These are phyloP conservation scores for Magnusiomyces ingens DNA, from an alignment of 1,139 yeast species.

Conservation along the genomic window DNA sequence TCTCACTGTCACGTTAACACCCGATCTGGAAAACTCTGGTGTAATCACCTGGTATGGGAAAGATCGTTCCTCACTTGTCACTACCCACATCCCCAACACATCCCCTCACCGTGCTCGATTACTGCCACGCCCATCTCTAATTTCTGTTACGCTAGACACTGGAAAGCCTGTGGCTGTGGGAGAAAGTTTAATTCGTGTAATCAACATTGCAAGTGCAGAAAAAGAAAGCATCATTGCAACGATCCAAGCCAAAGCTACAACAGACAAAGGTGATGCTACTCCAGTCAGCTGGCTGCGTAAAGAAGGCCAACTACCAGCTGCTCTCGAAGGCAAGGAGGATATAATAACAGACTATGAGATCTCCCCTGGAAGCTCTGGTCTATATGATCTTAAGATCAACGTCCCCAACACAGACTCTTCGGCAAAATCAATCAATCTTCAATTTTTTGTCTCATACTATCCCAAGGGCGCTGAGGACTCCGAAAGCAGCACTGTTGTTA, in stretches of 20 bases:
- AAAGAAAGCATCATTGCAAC: conserved; percentile 23
- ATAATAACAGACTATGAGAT: conserved; percentile 6
- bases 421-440: conserved; percentile 11
- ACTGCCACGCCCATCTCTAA: conserved; percentile 28
- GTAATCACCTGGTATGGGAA: conserved; percentile 12
- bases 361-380: background rate
- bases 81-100: background rate
- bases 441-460: conserved; percentile 25
- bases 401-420: conserved; percentile 22
- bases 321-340: background rate
- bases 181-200: conserved; percentile 22
- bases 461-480: conserved; percentile 9
- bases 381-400: conserved; percentile 10
- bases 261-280: conserved; percentile 14
- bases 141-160: conserved; percentile 19
- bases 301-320: conserved; percentile 13
- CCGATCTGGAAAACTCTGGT: conserved; percentile 10
- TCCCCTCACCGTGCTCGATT: conserved; percentile 16
- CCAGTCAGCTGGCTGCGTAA: conserved; percentile 14
- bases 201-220: conserved; percentile 27
- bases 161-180: conserved; percentile 27
- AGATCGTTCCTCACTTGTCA: conserved; percentile 4
- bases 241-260: conserved; percentile 20
- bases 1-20: conserved; percentile 4
- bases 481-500: conserved; percentile 22